These are phyloP conservation scores for Silene vulgaris DNA, from an alignment of 179 eudicot species.

Conservation along the genomic window DNA sequence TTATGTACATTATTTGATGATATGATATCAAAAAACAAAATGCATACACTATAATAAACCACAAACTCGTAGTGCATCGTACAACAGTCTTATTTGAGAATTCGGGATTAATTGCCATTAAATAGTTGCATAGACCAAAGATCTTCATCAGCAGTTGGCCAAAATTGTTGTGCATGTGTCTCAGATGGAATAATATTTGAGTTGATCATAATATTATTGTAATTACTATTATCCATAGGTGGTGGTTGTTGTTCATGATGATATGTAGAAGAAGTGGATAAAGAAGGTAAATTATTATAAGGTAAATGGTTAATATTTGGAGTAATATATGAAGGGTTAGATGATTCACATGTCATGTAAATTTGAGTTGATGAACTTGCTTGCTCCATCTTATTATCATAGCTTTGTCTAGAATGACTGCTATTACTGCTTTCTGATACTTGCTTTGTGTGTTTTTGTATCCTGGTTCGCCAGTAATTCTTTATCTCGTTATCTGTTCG, in stretches of 20 bases:
- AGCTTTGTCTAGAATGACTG: constrained; percentile 23
- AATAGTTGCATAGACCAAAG: constrained; percentile 40
- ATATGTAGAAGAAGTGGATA: constrained; percentile 14
- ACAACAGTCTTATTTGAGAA: too few relatives aligned
- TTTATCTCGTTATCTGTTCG: constrained; percentile 44
- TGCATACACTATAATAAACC: too few relatives aligned
- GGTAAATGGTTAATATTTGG: not conserved
- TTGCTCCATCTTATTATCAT: constrained; percentile 23
- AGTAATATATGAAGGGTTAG: constrained; percentile 10
- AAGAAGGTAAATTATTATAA: not conserved
- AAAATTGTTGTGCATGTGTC: constrained; percentile 17
- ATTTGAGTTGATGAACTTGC: constrained; percentile 24
- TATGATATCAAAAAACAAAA: not conserved
- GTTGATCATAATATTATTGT: not conserved
- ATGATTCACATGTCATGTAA: constrained; percentile 16
- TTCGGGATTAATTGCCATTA: constrained; percentile 17
- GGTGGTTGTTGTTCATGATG: constrained; percentile 21
- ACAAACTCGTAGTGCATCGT: too few relatives aligned
- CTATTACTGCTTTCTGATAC: constrained; percentile 16
- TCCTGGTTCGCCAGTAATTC: constrained; percentile 43
- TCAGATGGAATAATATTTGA: constrained; percentile 21
- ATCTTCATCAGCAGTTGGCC: constrained; percentile 33
- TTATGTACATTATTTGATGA: too few relatives aligned
- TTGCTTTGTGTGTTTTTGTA: constrained; percentile 39
- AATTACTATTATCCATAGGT: not conserved